Percentiles rank a stretch among this genome's conserved stretches.
Evolutionary conservation across 768 basidiomycete genomes (phyloP).

Genomic region (Mycena latifolia): DNA sequence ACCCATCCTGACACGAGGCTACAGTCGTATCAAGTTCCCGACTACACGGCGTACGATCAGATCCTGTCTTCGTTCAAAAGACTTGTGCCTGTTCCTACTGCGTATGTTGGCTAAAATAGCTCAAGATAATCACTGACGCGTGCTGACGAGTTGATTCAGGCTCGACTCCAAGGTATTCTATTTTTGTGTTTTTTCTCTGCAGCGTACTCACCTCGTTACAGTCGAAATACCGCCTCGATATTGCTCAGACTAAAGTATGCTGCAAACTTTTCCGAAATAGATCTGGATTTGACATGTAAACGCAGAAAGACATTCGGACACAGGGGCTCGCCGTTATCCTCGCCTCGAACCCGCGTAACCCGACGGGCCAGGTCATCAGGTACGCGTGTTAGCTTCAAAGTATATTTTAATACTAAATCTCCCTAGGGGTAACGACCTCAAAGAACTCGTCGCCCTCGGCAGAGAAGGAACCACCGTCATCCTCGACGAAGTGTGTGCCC

Average conservation of each 20-base stretch:
- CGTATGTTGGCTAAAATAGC: constrained; percentile 58
- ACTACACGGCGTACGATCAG: constrained; percentile 92
- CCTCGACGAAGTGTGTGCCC: constrained; percentile 75
- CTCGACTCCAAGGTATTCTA: constrained; percentile 48
- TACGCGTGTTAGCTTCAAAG: constrained; percentile 35
- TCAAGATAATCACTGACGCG: neutral
- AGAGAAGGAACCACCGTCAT: constrained; percentile 87
- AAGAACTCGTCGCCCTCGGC: constrained; percentile 79
- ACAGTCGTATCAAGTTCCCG: constrained; percentile 91
- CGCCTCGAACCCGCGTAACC: constrained; percentile 96
- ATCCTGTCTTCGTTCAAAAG: constrained; percentile 88
- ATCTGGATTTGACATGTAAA: constrained; percentile 41
- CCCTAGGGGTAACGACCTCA: constrained; percentile 80
- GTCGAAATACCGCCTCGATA: constrained; percentile 81
- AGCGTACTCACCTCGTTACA: constrained; percentile 40
- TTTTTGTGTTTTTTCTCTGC: neutral
- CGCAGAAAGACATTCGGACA: constrained; percentile 80
- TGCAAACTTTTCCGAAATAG: neutral
- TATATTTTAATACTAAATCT: constrained; percentile 10
- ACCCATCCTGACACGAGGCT: neutral
- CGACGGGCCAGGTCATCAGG: constrained; percentile 90
- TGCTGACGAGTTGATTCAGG: constrained; percentile 30
- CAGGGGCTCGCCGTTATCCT: constrained; percentile 90
- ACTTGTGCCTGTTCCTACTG: constrained; percentile 91
- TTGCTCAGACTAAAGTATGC: constrained; percentile 80